Conservation (phyloP, 257 asterid species). For the Solanum ahanhuiri region DNA sequence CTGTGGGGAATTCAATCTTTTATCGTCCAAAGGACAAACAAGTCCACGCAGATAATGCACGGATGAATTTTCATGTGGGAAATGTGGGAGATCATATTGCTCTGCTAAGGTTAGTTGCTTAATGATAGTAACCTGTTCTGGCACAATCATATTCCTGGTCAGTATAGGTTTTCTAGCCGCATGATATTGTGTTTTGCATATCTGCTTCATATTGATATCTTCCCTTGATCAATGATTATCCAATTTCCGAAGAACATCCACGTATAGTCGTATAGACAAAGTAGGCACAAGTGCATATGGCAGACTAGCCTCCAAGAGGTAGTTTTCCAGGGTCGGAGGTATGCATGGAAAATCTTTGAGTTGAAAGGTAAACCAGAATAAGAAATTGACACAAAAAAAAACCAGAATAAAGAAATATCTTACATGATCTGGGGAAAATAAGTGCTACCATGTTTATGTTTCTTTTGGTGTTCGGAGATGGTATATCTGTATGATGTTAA, state of each 20-base stretch:
- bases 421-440: neutral
- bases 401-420: neutral
- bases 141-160: neutral
- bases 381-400: too few relatives aligned
- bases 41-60: conserved; percentile 93
- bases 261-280: neutral
- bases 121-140: neutral
- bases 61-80: conserved; percentile 80
- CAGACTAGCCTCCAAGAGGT: neutral
- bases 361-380: neutral
- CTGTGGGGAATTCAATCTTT: conserved; percentile 84
- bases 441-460: neutral
- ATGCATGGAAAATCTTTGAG: neutral
- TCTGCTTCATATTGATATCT: neutral
- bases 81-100: conserved; percentile 97
- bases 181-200: neutral
- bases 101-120: conserved; percentile 47
- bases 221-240: neutral
- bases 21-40: conserved; percentile 93
- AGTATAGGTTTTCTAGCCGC: neutral
- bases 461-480: neutral
- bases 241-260: too few relatives aligned
- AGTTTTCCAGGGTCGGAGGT: neutral
- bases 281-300: neutral
- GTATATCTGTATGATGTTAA: neutral